Evolutionary conservation across 2,329 filamentous ascomycete genomes (phyloP).

Genomic region (Clathrospora elynae): DNA sequence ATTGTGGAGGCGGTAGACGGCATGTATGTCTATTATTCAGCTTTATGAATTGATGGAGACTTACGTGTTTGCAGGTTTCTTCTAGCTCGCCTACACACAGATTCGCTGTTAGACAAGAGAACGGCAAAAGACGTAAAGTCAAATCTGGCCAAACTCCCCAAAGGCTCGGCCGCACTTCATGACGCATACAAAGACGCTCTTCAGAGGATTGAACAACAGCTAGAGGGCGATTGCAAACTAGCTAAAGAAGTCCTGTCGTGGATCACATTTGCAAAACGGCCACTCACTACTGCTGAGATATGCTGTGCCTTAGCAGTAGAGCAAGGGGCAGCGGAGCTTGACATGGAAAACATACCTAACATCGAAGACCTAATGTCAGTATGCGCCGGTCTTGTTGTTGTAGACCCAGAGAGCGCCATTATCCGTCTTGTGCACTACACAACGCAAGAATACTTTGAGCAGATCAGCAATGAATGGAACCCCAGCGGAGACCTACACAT

Average conservation of each 20-base stretch:
- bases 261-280: conserved; percentile 18
- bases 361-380: conserved; percentile 19
- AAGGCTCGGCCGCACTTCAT: conserved; percentile 10
- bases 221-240: conserved; percentile 34
- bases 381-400: conserved; percentile 21
- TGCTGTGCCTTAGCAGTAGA: conserved; percentile 20
- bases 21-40: conserved; percentile 20
- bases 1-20: conserved; percentile 29
- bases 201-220: conserved; percentile 49
- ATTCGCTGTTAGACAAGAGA: conserved; percentile 17
- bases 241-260: conserved; percentile 39
- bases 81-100: conserved; percentile 15
- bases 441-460: conserved; percentile 33
- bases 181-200: conserved; percentile 16
- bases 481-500: conserved; percentile 32
- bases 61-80: conserved; percentile 13
- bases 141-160: conserved; percentile 10
- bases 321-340: conserved; percentile 3
- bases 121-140: conserved; percentile 5
- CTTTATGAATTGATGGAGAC: not conserved
- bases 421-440: conserved; percentile 36
- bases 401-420: conserved; percentile 31
- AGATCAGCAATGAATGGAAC: conserved; percentile 24
- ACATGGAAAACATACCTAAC: conserved; percentile 14
- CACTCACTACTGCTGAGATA: conserved; percentile 20